These are phyloP conservation scores for Arachnomyces sp. DNA, from an alignment of 2,329 filamentous ascomycete genomes.

Conservation along the genomic window DNA sequence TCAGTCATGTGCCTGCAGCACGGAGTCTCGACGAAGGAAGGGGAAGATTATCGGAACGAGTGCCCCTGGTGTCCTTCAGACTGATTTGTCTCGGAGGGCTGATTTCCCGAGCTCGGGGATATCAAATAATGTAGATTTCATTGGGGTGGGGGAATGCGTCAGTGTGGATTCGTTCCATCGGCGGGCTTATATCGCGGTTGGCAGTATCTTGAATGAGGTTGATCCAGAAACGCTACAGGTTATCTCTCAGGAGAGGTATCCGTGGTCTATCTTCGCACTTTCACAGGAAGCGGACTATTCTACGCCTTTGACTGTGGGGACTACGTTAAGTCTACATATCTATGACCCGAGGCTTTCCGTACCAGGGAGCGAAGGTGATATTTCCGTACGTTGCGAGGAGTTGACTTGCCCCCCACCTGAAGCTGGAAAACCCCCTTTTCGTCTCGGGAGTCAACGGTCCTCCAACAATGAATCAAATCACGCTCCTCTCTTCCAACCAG, in stretches of 20 bases:
- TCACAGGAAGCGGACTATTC: constrained; percentile 58
- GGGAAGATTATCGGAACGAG: constrained; percentile 58
- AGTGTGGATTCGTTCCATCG: constrained; percentile 63
- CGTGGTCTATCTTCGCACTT: constrained; percentile 75
- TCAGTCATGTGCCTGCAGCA: constrained; percentile 21
- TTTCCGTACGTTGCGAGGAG: constrained; percentile 29
- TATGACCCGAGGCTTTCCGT: constrained; percentile 59
- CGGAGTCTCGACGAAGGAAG: constrained; percentile 34
- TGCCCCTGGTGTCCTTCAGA: constrained; percentile 57
- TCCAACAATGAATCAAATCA: constrained; percentile 42
- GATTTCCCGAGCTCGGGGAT: constrained; percentile 18
- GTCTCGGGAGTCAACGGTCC: constrained; percentile 29
- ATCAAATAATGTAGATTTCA: constrained; percentile 24
- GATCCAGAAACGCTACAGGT: constrained; percentile 68
- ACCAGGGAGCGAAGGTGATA: constrained; percentile 27
- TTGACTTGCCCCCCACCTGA: constrained; percentile 25
- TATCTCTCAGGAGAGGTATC: constrained; percentile 63
- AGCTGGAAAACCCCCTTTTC: constrained; percentile 28
- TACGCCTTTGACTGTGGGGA: constrained; percentile 75
- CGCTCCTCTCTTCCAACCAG: constrained; percentile 69
- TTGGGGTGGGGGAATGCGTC: constrained; percentile 67
- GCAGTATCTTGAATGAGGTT: constrained; percentile 69
- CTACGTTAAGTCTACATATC: constrained; percentile 70
- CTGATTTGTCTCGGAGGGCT: constrained; percentile 59
- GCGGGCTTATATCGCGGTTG: constrained; percentile 72